These are phyloP conservation scores for Macrotyloma uniflorum DNA, from an alignment of 306 rosid genomes.

Conservation along the genomic window DNA sequence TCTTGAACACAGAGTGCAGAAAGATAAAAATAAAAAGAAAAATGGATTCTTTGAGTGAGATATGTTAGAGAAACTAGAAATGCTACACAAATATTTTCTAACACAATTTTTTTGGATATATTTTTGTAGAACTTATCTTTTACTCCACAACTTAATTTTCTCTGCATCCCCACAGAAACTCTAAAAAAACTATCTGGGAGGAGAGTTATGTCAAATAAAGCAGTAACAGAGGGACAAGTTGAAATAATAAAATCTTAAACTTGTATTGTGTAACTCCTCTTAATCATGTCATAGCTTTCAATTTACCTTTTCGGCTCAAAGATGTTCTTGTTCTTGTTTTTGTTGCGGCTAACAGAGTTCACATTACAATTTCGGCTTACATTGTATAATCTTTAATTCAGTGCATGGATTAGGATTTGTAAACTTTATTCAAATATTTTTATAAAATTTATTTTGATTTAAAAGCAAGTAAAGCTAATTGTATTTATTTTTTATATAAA, in stretches of 20 bases:
- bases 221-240: slow-evolving; percentile 38
- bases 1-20: background rate
- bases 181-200: background rate
- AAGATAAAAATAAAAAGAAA: background rate
- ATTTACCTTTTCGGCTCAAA: slow-evolving; percentile 11
- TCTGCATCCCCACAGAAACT: no score
- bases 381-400: background rate
- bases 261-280: background rate
- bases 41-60: no score
- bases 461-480: no score
- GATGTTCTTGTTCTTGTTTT: background rate
- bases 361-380: background rate
- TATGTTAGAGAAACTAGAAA: no score
- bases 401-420: background rate
- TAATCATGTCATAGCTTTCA: background rate
- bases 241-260: background rate
- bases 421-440: no score
- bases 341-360: background rate
- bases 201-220: slow-evolving; percentile 42
- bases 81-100: no score
- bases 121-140: no score
- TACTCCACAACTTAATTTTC: no score
- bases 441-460: no score
- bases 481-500: no score
- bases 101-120: no score